Percentiles rank a stretch among this genome's conserved stretches.
Evolutionary conservation across 805 yeast genomes (phyloP).

Genomic region (Grigorovia jiainica): DNA sequence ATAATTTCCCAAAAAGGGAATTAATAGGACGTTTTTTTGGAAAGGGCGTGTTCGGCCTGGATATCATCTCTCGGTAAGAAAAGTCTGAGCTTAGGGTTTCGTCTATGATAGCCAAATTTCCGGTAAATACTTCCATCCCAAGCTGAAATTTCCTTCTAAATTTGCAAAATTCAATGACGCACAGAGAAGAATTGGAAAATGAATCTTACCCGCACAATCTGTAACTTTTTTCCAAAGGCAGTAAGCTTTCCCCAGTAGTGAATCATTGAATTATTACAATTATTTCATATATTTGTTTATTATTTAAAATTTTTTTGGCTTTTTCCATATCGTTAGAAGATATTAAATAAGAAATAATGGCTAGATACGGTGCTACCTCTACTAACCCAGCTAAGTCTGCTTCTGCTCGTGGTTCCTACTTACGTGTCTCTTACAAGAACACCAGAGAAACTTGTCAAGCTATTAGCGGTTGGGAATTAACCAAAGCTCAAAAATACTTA

Average conservation of each 20-base stretch:
- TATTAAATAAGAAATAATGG: slow-evolving; percentile 45
- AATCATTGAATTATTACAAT: neutral
- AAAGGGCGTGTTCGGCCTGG: too few species aligned
- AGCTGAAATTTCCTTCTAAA: too few species aligned
- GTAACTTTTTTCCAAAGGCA: neutral
- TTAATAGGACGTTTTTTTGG: too few species aligned
- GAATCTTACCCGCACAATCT: neutral
- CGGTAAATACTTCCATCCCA: too few species aligned
- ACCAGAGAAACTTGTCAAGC: slow-evolving; percentile 99
- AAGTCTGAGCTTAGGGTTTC: too few species aligned
- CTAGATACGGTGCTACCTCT: slow-evolving; percentile 99
- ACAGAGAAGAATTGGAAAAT: neutral
- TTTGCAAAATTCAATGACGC: neutral
- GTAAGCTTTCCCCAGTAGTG: neutral
- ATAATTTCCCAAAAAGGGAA: neutral
- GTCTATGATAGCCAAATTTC: too few species aligned
- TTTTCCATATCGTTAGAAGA: neutral
- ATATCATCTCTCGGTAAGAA: too few species aligned
- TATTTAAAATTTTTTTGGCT: neutral
- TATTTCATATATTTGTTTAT: neutral
- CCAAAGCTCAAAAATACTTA: slow-evolving; percentile 92
- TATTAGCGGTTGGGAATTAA: slow-evolving; percentile 93
- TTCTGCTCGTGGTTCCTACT: slow-evolving; percentile 98
- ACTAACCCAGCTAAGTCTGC: slow-evolving; percentile 99
- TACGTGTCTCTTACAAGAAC: slow-evolving; percentile 99